Conservation (phyloP, 106 monocot species). For the Allium fistulosum region DNA sequence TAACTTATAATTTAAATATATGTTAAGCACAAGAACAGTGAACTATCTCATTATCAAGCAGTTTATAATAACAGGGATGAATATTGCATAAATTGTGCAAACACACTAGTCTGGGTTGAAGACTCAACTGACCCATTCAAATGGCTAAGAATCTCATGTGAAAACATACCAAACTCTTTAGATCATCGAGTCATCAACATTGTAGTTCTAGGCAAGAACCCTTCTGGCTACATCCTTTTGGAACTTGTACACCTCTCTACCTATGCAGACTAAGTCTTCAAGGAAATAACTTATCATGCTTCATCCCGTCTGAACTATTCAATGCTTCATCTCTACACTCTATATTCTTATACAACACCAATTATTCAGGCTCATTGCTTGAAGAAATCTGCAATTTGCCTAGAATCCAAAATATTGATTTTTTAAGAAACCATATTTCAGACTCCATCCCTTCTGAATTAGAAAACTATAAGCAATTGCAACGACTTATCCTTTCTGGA, state of each 20-base stretch:
- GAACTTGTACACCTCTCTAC: conserved; percentile 55
- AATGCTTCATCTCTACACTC: conserved; percentile 79
- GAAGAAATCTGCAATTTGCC: conserved; percentile 43
- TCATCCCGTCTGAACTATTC: conserved; percentile 52
- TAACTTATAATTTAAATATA: too few relatives aligned
- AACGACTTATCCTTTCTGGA: conserved; percentile 36
- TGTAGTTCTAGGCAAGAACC: conserved; percentile 54
- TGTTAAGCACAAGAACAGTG: too few relatives aligned
- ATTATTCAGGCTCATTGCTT: conserved; percentile 53
- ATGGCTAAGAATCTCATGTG: conserved; percentile 72
- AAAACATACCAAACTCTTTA: conserved; percentile 32
- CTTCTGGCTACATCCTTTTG: conserved; percentile 86
- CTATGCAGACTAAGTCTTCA: conserved; percentile 83
- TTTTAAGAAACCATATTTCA: conserved; percentile 46
- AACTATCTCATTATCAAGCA: too few relatives aligned
- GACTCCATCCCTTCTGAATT: conserved; percentile 41
- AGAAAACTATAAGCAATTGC: conserved; percentile 44
- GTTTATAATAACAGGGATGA: too few relatives aligned
- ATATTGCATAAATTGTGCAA: too few relatives aligned
- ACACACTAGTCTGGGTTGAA: conserved; percentile 41
- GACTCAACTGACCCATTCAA: conserved; percentile 54
- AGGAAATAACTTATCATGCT: conserved; percentile 51
- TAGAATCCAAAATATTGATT: conserved; percentile 69
- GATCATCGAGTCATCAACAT: conserved; percentile 60
- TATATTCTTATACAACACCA: conserved; percentile 72